Conservation (phyloP, 805 yeast species). For the Blastobotrys peoriensis region DNA sequence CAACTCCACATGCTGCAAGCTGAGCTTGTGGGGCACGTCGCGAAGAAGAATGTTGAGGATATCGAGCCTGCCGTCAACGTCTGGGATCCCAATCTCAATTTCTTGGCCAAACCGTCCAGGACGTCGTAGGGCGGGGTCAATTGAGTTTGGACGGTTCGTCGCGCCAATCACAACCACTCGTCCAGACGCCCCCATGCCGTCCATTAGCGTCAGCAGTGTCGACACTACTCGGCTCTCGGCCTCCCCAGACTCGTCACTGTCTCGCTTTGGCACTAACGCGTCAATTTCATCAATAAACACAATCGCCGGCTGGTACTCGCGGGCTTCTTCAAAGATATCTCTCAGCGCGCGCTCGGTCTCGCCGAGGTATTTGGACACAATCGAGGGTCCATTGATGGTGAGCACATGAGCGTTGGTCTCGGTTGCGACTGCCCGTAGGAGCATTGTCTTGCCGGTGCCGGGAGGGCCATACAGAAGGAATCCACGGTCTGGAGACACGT, state of each 20-base stretch:
- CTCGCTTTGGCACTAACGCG: conserved; percentile 80
- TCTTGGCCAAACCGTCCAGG: conserved; percentile 91
- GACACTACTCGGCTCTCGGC: conserved; percentile 89
- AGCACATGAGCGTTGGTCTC: conserved; percentile 76
- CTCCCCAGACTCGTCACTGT: conserved; percentile 82
- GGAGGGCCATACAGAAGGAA: conserved; percentile 93
- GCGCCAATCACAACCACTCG: conserved; percentile 97
- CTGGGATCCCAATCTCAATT: conserved; percentile 89
- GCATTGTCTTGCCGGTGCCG: conserved; percentile 94
- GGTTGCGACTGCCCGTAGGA: conserved; percentile 73
- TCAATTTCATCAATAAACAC: conserved; percentile 92
- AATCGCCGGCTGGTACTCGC: conserved; percentile 77
- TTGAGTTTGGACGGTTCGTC: conserved; percentile 78
- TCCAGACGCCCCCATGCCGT: conserved; percentile 98
- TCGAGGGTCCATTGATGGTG: conserved; percentile 83
- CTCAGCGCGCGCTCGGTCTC: conserved; percentile 88
- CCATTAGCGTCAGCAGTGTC: conserved; percentile 87
- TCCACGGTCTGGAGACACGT: conserved; percentile 91
- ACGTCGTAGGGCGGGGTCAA: conserved; percentile 78
- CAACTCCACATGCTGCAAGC: conserved; percentile 47
- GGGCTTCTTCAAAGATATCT: conserved; percentile 78
- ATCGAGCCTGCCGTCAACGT: conserved; percentile 67
- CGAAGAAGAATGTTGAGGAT: conserved; percentile 60
- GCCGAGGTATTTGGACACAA: conserved; percentile 88
- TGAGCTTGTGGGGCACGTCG: conserved; percentile 52